A percentile compares a stretch with the other conserved stretches of the same genome.
These are phyloP conservation scores for Beauveria pseudobassiana DNA, from an alignment of 2,329 filamentous ascomycete species.

Conservation along the genomic window DNA sequence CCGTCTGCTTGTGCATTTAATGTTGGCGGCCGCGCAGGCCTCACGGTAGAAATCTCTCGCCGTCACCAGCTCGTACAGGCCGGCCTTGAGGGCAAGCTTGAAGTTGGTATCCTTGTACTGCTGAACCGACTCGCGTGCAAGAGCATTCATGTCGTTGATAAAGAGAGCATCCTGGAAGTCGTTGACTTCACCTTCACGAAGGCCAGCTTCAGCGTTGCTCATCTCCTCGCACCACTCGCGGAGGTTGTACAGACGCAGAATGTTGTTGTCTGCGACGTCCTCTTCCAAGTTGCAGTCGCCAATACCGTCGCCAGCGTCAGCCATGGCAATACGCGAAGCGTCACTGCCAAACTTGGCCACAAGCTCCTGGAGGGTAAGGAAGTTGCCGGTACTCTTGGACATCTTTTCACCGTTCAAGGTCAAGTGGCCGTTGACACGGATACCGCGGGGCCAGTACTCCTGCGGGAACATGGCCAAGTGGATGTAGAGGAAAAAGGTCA, in stretches of 20 bases:
- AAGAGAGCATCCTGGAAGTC: conserved; percentile 84
- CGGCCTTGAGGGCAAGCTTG: conserved; percentile 72
- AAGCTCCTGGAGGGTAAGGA: conserved; percentile 81
- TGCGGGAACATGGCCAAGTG: conserved; percentile 83
- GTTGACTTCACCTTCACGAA: conserved; percentile 69
- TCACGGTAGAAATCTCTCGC: conserved; percentile 90
- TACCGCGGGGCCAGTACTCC: conserved; percentile 79
- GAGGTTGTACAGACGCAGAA: conserved; percentile 72
- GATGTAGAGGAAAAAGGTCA: conserved; percentile 93
- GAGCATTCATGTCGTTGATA: conserved; percentile 81
- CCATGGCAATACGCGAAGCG: conserved; percentile 81
- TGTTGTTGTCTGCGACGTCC: conserved; percentile 83
- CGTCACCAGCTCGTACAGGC: conserved; percentile 83
- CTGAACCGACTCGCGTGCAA: conserved; percentile 69
- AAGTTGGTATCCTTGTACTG: conserved; percentile 77
- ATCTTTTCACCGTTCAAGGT: conserved; percentile 97
- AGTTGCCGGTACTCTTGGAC: conserved; percentile 96
- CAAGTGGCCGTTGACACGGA: conserved; percentile 88
- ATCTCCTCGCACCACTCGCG: conserved; percentile 91
- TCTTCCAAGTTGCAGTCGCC: conserved; percentile 98
- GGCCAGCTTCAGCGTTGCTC: conserved; percentile 55
- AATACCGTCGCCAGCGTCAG: conserved; percentile 89
- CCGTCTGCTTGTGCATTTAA: conserved; percentile 82
- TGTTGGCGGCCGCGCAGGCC: conserved; percentile 63
- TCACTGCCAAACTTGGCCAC: conserved; percentile 92